Conservation (phyloP, 441 rosid species). For the Breynia disticha region DNA sequence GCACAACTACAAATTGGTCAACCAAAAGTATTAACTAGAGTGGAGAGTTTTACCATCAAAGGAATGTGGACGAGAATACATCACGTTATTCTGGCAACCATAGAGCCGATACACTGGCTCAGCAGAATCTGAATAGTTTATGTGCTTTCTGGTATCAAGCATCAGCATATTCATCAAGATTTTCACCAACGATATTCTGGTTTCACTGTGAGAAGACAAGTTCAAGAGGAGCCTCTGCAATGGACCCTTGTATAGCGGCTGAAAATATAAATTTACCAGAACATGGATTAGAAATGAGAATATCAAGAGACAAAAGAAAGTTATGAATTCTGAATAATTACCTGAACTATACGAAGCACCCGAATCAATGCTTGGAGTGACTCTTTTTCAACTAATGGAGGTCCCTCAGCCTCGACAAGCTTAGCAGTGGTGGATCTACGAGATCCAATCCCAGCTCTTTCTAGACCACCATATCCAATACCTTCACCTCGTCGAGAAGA, state of each 20-base stretch:
- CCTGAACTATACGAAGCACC: slow-evolving; percentile 93
- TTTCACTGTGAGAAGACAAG: slow-evolving; percentile 83
- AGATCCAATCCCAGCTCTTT: slow-evolving; percentile 51
- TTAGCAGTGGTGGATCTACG: slow-evolving; percentile 61
- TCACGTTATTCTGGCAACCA: slow-evolving; percentile 87
- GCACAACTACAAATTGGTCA: background rate
- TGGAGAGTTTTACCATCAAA: slow-evolving; percentile 56
- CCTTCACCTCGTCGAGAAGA: slow-evolving; percentile 86
- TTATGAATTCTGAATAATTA: slow-evolving; percentile 17
- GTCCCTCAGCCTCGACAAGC: slow-evolving; percentile 85
- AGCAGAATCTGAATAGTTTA: slow-evolving; percentile 30
- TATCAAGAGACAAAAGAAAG: slow-evolving; percentile 1
- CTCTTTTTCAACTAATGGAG: slow-evolving; percentile 78
- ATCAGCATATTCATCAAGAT: slow-evolving; percentile 88
- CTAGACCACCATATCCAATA: slow-evolving; percentile 54
- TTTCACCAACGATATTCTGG: slow-evolving; percentile 70
- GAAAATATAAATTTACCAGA: slow-evolving; percentile 21
- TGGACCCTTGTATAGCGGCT: slow-evolving; percentile 95
- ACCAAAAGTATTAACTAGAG: background rate
- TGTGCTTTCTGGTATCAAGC: slow-evolving; percentile 60
- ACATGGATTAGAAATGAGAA: slow-evolving; percentile 6
- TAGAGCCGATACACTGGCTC: slow-evolving; percentile 83
- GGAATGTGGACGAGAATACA: slow-evolving; percentile 92
- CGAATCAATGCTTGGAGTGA: slow-evolving; percentile 85
- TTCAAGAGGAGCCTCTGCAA: slow-evolving; percentile 92